A percentile compares a stretch with the other conserved stretches of the same genome.
Evolutionary conservation across 192 early-diverging fungal genomes (phyloP).

Genomic region (Backusella luteola): DNA sequence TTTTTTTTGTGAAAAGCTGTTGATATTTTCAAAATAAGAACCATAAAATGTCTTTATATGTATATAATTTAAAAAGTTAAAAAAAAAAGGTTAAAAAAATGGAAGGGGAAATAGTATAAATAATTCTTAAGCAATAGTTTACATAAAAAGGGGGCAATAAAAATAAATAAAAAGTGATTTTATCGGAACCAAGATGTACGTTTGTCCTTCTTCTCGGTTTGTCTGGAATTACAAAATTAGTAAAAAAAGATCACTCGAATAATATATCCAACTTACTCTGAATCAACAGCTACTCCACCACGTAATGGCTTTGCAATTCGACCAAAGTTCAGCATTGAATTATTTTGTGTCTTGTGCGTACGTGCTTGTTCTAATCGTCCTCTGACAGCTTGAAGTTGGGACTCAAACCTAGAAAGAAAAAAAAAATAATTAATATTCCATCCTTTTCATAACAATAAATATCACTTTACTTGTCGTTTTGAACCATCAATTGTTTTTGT

Average conservation of each 20-base stretch:
- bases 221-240: not conserved
- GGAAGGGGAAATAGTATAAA: not conserved
- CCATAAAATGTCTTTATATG: not conserved
- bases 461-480: slow-evolving; percentile 60
- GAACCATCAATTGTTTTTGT: slow-evolving; percentile 74
- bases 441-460: not conserved
- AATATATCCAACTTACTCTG: not conserved
- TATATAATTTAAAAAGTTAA: not conserved
- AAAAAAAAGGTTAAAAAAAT: not conserved
- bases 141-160: not conserved
- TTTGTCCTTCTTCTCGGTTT: not conserved
- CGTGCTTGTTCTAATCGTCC: slow-evolving; percentile 79
- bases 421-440: not conserved
- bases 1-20: not conserved
- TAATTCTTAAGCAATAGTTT: not conserved
- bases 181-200: slow-evolving; percentile 3
- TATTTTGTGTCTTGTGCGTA: slow-evolving; percentile 37
- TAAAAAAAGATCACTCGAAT: not conserved
- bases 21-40: not conserved
- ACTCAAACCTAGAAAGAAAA: slow-evolving; percentile 61
- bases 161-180: not conserved
- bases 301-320: slow-evolving; percentile 88
- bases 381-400: slow-evolving; percentile 72
- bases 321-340: slow-evolving; percentile 34
- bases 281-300: slow-evolving; percentile 53